Evolutionary conservation across 495 filamentous ascomycete species (phyloP).

Genomic region (Xeromyces bisporus): DNA sequence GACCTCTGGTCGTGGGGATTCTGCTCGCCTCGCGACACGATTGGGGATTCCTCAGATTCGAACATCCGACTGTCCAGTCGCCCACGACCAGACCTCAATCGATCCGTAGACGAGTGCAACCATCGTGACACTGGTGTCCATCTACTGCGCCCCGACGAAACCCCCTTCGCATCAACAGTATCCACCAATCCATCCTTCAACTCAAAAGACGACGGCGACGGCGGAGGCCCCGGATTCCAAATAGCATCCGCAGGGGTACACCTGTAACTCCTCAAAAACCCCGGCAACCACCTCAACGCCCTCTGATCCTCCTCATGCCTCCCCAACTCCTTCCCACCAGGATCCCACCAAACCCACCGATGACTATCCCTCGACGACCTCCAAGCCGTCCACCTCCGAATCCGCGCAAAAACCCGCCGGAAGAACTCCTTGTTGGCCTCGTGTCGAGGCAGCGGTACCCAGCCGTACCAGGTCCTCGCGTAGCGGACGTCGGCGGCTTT

Average conservation of each 20-base stretch:
- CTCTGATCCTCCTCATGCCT: constrained; percentile 5
- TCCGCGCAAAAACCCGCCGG: constrained; percentile 5
- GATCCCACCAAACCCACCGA: constrained; percentile 29
- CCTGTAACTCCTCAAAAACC: constrained; percentile 13
- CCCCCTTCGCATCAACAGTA: background rate
- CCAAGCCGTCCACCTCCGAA: constrained; percentile 19
- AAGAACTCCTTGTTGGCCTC: constrained; percentile 14
- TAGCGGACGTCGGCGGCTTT: constrained; percentile 19
- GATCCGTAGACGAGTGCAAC: background rate
- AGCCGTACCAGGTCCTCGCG: constrained; percentile 31
- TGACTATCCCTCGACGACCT: constrained; percentile 19
- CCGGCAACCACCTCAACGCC: constrained; percentile 10
- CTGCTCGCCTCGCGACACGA: background rate
- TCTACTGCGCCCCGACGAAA: background rate
- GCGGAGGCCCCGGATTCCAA: constrained; percentile 11
- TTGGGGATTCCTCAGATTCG: background rate
- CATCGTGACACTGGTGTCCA: background rate
- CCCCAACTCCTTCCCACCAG: constrained; percentile 10
- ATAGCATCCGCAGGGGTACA: constrained; percentile 11
- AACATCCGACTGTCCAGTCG: background rate
- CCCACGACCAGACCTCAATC: background rate
- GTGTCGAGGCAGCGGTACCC: constrained; percentile 20
- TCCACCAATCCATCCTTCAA: constrained; percentile 6
- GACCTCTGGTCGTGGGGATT: background rate
- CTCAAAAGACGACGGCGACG: background rate